Evolutionary conservation across 2,329 filamentous ascomycete genomes (phyloP).

Genomic region (Sarocladium brachiariae): DNA sequence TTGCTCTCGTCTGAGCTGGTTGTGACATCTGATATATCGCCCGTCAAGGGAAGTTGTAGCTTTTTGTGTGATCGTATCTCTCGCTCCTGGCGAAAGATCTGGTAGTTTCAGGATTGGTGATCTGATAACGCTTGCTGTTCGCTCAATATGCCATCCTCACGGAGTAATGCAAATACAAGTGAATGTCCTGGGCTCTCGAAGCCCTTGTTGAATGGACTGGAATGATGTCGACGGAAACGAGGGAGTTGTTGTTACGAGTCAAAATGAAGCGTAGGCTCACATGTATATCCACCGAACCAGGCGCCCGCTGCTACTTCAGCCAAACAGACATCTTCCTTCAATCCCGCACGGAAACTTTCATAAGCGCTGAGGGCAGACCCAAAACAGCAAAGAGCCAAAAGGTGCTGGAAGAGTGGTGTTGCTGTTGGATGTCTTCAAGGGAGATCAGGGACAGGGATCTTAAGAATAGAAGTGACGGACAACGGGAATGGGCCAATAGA

Average conservation of each 20-base stretch:
- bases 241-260: not conserved
- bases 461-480: slow-evolving; percentile 11
- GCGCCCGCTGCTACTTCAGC: not conserved
- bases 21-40: slow-evolving; percentile 3
- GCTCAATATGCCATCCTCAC: not conserved
- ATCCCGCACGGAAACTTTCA: not conserved
- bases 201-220: slow-evolving; percentile 14
- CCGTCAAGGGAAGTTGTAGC: not conserved
- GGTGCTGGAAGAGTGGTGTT: not conserved
- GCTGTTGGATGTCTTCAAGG: not conserved
- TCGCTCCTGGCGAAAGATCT: not conserved
- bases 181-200: slow-evolving; percentile 12
- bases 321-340: not conserved
- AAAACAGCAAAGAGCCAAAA: not conserved
- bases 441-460: slow-evolving; percentile 10
- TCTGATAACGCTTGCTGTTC: not conserved
- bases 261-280: not conserved
- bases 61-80: not conserved
- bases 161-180: slow-evolving; percentile 5
- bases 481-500: slow-evolving; percentile 20
- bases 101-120: not conserved
- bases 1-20: slow-evolving; percentile 27
- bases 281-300: not conserved
- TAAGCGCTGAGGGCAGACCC: not conserved
- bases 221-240: not conserved